Evolutionary conservation across 2,329 filamentous ascomycete genomes (phyloP), one percentile per base, ranked within the genome.

Genomic region (Fusarium nygamai): DNA sequence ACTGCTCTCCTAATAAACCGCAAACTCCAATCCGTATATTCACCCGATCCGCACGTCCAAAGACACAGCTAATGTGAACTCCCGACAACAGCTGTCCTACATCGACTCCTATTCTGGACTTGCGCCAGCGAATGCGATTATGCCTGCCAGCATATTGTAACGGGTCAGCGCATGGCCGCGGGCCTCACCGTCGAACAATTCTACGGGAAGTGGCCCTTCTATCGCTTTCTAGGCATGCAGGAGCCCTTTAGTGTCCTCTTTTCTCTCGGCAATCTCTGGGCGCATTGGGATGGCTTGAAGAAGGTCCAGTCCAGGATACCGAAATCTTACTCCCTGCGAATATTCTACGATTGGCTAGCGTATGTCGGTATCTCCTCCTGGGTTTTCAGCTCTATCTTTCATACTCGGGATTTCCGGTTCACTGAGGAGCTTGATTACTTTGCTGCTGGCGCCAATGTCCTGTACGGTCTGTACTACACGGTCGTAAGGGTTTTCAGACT

Each of bases 401-500:
- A 99, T 83, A 95, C 93, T 0, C 88, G 96, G 60, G 96, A 99
- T 84, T 97, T 96, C 80, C 82, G 84, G 22, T 73, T 92, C 48
- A 99, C 96, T 24, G 96, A 99, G 87, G 94, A 97, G 84, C 85
- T 98, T 84, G 96, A 99, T 84, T 99, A 99, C 84, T 98, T 98
- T 80, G 96, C 90, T 24, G 96, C 96, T 16, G 96, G 95, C 43
- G 95, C 94, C 48, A 94, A 89, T 78, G 94, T 99, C 20, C 86
- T 98, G 70, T 98, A 98, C 82, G 95, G 96, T 24, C 84, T 98
- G 75, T 99, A 95, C 84, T 96, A 96, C 80, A 90, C 94, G 8
- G 89, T 92, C 0, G 89, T 99, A 62, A 88, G 96, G 67, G 88
- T 98, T 60, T 96, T 96, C 82, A 89, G 95, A 36, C 88, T 98